Conservation (phyloP, 2,329 filamentous ascomycete genomes). For the Tolypocladium sp. region DNA sequence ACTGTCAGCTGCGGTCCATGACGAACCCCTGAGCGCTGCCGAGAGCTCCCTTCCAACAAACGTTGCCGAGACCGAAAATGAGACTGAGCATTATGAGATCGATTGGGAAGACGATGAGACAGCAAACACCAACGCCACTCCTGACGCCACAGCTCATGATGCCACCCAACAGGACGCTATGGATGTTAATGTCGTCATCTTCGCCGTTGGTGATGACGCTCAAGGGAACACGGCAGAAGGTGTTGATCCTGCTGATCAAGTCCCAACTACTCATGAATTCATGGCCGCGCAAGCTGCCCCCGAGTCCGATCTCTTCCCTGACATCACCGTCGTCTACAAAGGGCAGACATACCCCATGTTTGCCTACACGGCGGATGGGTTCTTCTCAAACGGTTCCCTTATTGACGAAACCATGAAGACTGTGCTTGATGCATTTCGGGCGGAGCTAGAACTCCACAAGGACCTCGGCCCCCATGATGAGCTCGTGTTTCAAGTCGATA, state of each 20-base stretch:
- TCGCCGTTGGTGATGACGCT: neutral
- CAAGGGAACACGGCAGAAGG: neutral
- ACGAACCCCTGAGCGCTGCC: neutral
- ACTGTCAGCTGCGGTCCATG: neutral
- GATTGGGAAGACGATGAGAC: slow-evolving; percentile 12
- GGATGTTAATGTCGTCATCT: neutral
- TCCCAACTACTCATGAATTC: neutral
- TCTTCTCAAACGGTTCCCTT: slow-evolving; percentile 33
- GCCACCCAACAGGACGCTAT: neutral
- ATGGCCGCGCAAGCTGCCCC: slow-evolving; percentile 1
- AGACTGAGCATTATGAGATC: slow-evolving; percentile 10
- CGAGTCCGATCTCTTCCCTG: slow-evolving; percentile 16
- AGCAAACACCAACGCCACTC: neutral
- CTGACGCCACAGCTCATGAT: neutral
- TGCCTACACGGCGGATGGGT: slow-evolving; percentile 25
- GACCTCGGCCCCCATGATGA: slow-evolving; percentile 38
- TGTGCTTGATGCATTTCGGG: slow-evolving; percentile 34
- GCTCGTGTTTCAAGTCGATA: slow-evolving; percentile 40
- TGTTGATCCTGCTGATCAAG: neutral
- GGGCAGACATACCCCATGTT: slow-evolving; percentile 34
- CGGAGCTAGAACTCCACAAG: slow-evolving; percentile 27
- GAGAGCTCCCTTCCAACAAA: neutral
- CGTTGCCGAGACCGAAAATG: neutral
- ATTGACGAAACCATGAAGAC: slow-evolving; percentile 34
- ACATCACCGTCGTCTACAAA: slow-evolving; percentile 32